These are phyloP conservation scores for Beauveria asiatica DNA, from an alignment of 2,329 filamentous ascomycete genomes.

Conservation along the genomic window DNA sequence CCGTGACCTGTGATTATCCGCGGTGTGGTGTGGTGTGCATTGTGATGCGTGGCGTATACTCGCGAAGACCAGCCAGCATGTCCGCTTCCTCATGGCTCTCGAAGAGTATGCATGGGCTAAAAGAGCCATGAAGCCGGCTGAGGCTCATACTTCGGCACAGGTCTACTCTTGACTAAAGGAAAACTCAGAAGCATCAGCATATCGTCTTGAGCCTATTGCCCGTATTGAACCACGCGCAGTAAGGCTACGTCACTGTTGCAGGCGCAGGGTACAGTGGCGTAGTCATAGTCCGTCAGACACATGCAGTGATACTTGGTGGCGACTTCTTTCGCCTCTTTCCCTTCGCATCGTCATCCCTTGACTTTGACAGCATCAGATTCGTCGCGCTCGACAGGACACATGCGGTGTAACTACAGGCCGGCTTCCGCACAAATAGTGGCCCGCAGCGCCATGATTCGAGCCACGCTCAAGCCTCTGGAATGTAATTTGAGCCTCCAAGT, in stretches of 20 bases:
- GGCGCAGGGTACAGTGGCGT: not conserved
- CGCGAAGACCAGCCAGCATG: too few relatives aligned
- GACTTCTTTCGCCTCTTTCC: not conserved
- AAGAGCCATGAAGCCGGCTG: too few relatives aligned
- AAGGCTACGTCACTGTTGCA: constrained; percentile 1
- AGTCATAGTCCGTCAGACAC: not conserved
- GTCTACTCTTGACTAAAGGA: too few relatives aligned
- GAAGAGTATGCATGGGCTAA: too few relatives aligned
- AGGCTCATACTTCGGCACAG: too few relatives aligned
- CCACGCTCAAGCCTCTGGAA: too few relatives aligned
- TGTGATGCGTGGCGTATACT: too few relatives aligned
- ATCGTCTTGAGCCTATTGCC: not conserved
- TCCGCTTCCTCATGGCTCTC: too few relatives aligned
- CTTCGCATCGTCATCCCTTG: not conserved
- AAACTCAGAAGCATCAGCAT: too few relatives aligned
- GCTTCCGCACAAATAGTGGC: not conserved
- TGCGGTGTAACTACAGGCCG: not conserved
- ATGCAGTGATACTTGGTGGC: not conserved
- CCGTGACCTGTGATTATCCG: too few relatives aligned
- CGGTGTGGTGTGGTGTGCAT: too few relatives aligned
- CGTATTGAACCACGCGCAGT: not conserved
- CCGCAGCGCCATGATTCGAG: not conserved
- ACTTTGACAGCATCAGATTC: not conserved
- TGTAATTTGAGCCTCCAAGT: too few relatives aligned
- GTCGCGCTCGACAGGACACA: not conserved